Conservation (phyloP, 768 basidiomycete species). For the Hypholoma sublateritium region DNA sequence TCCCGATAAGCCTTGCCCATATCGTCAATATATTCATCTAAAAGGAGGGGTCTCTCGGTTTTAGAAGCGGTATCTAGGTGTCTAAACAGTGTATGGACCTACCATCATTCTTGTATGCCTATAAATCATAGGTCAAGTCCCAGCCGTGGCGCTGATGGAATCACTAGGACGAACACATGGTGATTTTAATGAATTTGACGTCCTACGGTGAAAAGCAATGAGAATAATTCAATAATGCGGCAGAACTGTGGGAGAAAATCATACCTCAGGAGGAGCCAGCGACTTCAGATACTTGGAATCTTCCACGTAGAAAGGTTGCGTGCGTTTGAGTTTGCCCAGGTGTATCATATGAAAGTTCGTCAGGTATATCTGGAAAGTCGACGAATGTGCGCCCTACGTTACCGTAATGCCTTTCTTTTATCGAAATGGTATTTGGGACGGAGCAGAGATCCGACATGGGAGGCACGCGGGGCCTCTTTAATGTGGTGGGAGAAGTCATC, state of each 20-base stretch:
- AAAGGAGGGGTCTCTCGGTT: background rate
- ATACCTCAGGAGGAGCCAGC: slow-evolving; percentile 55
- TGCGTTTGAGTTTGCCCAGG: slow-evolving; percentile 64
- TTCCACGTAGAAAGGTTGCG: slow-evolving; percentile 59
- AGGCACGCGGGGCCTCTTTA: slow-evolving; percentile 46
- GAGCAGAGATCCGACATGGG: slow-evolving; percentile 64
- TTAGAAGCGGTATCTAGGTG: too few species aligned
- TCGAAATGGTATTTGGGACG: slow-evolving; percentile 49
- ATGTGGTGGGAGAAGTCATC: slow-evolving; percentile 16
- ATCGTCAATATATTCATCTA: slow-evolving; percentile 54
- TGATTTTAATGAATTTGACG: slow-evolving; percentile 68
- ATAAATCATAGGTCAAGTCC: slow-evolving; percentile 53
- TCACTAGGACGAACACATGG: slow-evolving; percentile 73
- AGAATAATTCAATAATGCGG: slow-evolving; percentile 4
- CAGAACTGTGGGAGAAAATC: slow-evolving; percentile 1
- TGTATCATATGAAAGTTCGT: background rate
- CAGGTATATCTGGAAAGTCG: background rate
- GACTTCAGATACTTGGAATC: slow-evolving; percentile 63
- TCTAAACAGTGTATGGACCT: slow-evolving; percentile 6
- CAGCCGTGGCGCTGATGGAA: slow-evolving; percentile 68
- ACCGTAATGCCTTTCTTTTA: slow-evolving; percentile 44
- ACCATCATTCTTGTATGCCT: slow-evolving; percentile 64
- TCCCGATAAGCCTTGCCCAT: slow-evolving; percentile 46
- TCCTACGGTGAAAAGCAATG: slow-evolving; percentile 41
- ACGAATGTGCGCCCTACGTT: slow-evolving; percentile 31